Base-by-base conservation (phyloP, 495 filamentous ascomycete species). In the Apodospora peruviana region DNA sequence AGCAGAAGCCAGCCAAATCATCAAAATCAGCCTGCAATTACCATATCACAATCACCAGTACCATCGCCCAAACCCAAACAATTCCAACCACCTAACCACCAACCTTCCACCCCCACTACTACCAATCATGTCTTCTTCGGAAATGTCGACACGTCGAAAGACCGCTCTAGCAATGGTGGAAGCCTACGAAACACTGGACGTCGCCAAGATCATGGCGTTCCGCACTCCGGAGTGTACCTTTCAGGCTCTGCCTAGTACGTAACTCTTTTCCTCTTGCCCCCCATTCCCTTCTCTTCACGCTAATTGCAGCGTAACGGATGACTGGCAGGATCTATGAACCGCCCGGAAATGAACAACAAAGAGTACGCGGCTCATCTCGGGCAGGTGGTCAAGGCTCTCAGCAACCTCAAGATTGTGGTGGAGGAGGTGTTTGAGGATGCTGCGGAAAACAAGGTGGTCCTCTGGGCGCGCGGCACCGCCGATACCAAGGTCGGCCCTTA, bases 171-270 rank as follows among this genome's bases (percentile, higher is more conserved):
- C 23, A 4, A 18, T 23, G 24, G 47, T 52, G 18, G 43, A 52
- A 0, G 43, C 49, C 5, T 40, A 46, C 37, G 47, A 52, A 11
- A 11, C 12, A 7, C 36, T 24, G 43, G 35, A 45, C 43, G 14
- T 52, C 16, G 22, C 35, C 9, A 47, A 46, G 18, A 52, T 52
- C 24, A 46, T 52, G 43, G 22, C 42, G 11, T 12, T 46, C 11
- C 49, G 37, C 38, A 23, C 49, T 1, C 42, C 42, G 2, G 27
- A 52, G 4, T 52, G 43, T 25, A 35, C 23, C n/a, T 36, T 41
- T 4, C 34, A 46, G 36, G 42, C 47, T 2, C 43, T 40, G 1
- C 49, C 49, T 9, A 35, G 49, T 52, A 40, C 1, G 42, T 41
- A 7, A 11, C 16, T 8, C 20, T 5, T 32, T 1, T 20, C 5